These are phyloP conservation scores for Paraphaeosphaeria sporulosa DNA, from an alignment of 2,329 filamentous ascomycete genomes.

Conservation along the genomic window DNA sequence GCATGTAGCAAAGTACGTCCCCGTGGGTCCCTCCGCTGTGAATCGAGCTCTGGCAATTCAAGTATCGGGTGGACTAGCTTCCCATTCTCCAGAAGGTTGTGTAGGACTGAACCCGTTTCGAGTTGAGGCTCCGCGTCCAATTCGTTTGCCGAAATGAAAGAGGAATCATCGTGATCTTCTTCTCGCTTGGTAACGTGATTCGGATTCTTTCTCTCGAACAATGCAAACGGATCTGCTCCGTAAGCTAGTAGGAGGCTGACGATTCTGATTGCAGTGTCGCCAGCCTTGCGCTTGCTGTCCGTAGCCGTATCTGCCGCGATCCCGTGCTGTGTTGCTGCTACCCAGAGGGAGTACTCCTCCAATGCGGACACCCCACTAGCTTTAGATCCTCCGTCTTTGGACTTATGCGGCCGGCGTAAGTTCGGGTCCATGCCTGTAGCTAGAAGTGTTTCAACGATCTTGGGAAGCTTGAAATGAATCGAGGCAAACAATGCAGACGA, in stretches of 20 bases:
- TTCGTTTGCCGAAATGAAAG: not conserved
- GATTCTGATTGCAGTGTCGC: not conserved
- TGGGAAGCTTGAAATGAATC: slow-evolving; percentile 1
- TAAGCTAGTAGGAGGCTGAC: slow-evolving; percentile 9
- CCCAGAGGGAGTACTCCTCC: slow-evolving; percentile 8
- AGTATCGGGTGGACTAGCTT: slow-evolving; percentile 17
- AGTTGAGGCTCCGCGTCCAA: not conserved
- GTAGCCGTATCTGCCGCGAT: not conserved
- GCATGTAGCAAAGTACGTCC: slow-evolving; percentile 18
- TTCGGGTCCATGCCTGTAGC: slow-evolving; percentile 14
- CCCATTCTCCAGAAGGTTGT: slow-evolving; percentile 12
- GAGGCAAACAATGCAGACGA: slow-evolving; percentile 15
- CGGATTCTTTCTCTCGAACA: not conserved
- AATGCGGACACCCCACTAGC: not conserved
- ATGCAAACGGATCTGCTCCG: slow-evolving; percentile 14
- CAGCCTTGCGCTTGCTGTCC: not conserved
- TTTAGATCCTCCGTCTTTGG: not conserved
- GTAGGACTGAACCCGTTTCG: slow-evolving; percentile 13
- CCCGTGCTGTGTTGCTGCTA: not conserved
- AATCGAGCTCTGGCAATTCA: slow-evolving; percentile 7
- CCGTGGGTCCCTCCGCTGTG: slow-evolving; percentile 11
- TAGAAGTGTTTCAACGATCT: slow-evolving; percentile 13
- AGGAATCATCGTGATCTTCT: not conserved
- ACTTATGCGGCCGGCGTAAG: not conserved
- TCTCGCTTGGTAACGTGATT: not conserved